phyloP scores from a whole-genome alignment of 1,139 yeast genomes.

The Suhomyces kunorum region DNA sequence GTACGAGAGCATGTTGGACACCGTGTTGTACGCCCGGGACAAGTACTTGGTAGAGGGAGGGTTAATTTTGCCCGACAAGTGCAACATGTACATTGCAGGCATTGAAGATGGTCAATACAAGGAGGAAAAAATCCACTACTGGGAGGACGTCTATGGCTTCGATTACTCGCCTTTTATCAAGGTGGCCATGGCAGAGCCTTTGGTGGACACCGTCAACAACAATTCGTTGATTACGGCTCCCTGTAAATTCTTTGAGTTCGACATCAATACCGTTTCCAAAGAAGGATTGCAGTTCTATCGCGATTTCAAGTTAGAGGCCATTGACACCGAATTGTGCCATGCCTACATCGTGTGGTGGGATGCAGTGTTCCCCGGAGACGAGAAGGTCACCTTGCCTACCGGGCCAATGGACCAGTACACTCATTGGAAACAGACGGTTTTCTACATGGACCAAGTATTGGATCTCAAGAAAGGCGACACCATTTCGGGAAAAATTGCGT shows the following conservation, averaged over 20 bases:
- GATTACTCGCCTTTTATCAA: constrained; percentile 77
- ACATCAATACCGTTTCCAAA: constrained; percentile 82
- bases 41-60: constrained; percentile 85
- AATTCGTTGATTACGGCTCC: constrained; percentile 74
- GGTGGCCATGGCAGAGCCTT: constrained; percentile 87
- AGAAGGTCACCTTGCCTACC: constrained; percentile 67
- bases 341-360: constrained; percentile 96
- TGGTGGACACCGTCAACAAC: constrained; percentile 90
- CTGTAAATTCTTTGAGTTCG: constrained; percentile 73
- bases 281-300: constrained; percentile 78
- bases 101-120: constrained; percentile 95
- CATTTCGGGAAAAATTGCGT: constrained; percentile 68
- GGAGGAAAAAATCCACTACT: constrained; percentile 86
- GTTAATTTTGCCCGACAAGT: constrained; percentile 91
- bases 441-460: constrained; percentile 82
- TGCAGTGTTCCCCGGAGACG: constrained; percentile 77
- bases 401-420: constrained; percentile 83
- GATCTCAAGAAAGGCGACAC: constrained; percentile 76
- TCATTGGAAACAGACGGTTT: constrained; percentile 97
- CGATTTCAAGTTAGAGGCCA: constrained; percentile 68
- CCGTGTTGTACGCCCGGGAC: constrained; percentile 94
- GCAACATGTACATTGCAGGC: constrained; percentile 87
- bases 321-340: constrained; percentile 79
- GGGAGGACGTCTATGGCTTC: constrained; percentile 98
- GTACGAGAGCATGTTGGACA: constrained; percentile 97